A percentile compares a stretch with the other conserved stretches of the same genome.
phyloP scores from a whole-genome alignment of 768 basidiomycete genomes.

The Lyophyllum shimeji region DNA sequence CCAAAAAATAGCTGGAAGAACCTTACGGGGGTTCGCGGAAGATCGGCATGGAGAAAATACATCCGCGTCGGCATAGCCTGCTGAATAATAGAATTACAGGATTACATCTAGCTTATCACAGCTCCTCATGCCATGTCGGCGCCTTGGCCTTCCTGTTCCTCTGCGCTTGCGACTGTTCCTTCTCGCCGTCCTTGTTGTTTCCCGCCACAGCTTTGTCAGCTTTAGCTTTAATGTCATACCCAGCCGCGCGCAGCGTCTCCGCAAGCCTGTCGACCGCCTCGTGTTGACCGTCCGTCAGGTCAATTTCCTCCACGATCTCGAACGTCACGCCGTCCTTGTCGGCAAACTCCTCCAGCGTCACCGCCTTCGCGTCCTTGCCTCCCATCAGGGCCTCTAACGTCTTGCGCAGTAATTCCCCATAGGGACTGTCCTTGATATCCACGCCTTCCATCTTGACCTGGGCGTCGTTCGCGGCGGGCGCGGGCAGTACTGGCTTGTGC shows the following conservation, averaged over 20 bases:
- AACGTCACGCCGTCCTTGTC: slow-evolving; percentile 42
- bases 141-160: slow-evolving; percentile 18
- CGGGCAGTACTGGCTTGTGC: slow-evolving; percentile 48
- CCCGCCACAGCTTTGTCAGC: slow-evolving; percentile 24
- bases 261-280: slow-evolving; percentile 44
- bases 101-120: slow-evolving; percentile 8
- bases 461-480: slow-evolving; percentile 27
- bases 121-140: slow-evolving; percentile 16
- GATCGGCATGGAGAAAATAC: neutral
- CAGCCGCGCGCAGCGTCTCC: slow-evolving; percentile 52
- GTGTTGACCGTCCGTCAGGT: slow-evolving; percentile 33
- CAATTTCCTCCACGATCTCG: slow-evolving; percentile 45
- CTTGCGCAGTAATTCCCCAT: slow-evolving; percentile 36
- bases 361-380: slow-evolving; percentile 25
- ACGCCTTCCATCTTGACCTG: slow-evolving; percentile 10
- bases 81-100: slow-evolving; percentile 7
- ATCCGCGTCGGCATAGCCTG: neutral
- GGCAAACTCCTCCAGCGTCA: slow-evolving; percentile 40
- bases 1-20: too few species aligned
- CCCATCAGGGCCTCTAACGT: slow-evolving; percentile 37
- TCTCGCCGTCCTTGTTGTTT: slow-evolving; percentile 26
- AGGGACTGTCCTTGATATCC: slow-evolving; percentile 19
- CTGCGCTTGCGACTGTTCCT: slow-evolving; percentile 7
- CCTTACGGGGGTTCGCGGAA: too few species aligned
- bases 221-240: slow-evolving; percentile 45